Percentiles rank a stretch among this genome's conserved stretches.
These are phyloP conservation scores for Termitomyces heimii DNA, from an alignment of 768 basidiomycete genomes.

Conservation along the genomic window DNA sequence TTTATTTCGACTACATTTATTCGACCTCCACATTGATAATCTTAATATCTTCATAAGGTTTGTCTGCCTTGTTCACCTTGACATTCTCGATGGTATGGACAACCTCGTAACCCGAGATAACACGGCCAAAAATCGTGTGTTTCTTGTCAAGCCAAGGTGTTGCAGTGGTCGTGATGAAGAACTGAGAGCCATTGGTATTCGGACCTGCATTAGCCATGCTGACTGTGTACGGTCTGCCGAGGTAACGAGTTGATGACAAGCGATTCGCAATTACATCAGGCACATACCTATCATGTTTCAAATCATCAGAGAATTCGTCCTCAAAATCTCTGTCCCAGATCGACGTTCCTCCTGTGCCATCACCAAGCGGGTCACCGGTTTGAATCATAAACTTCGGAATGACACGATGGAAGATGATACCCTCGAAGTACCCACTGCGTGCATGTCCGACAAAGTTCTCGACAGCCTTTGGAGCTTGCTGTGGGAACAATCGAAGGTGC, in stretches of 20 bases:
- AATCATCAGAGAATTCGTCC: constrained; percentile 86
- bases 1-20: constrained; percentile 24
- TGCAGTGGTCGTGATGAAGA: constrained; percentile 95
- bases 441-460: constrained; percentile 97
- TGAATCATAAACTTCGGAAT: constrained; percentile 99
- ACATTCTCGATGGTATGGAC: constrained; percentile 91
- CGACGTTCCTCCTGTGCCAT: constrained; percentile 87
- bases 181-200: constrained; percentile 90
- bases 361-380: constrained; percentile 92
- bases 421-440: constrained; percentile 86
- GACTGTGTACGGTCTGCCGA: constrained; percentile 79
- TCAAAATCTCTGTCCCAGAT: constrained; percentile 91
- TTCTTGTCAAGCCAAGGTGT: constrained; percentile 92
- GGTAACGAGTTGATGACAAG: neutral
- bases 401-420: constrained; percentile 92
- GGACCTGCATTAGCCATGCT: constrained; percentile 96
- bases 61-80: constrained; percentile 78
- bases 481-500: constrained; percentile 81
- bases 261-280: neutral
- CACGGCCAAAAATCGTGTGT: constrained; percentile 90
- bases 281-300: constrained; percentile 83
- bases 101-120: constrained; percentile 82
- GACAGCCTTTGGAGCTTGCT: constrained; percentile 89
- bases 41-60: constrained; percentile 92
- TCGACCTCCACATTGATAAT: constrained; percentile 77